phyloP scores from a whole-genome alignment of 345 rosid species.

The Rhizophora apiculata region DNA sequence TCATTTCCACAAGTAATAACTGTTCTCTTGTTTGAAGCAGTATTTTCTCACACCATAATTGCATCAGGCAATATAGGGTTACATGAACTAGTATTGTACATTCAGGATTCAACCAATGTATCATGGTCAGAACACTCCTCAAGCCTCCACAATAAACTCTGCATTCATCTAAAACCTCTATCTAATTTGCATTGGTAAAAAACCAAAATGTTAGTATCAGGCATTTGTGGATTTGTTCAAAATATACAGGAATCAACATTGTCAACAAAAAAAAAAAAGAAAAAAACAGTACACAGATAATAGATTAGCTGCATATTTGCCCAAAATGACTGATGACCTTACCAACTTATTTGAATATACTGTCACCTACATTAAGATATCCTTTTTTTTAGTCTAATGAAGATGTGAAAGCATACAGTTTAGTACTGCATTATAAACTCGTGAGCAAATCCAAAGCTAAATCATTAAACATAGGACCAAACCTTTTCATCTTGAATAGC shows the following conservation, averaged over 20 bases:
- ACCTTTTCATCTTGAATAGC: constrained; percentile 74
- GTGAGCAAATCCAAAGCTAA: not conserved
- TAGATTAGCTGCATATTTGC: not conserved
- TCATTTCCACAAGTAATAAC: too few relatives aligned
- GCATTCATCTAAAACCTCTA: not conserved
- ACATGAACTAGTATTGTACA: not conserved
- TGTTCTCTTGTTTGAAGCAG: not conserved
- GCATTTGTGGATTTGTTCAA: too few relatives aligned
- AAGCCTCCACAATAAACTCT: not conserved
- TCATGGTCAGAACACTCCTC: not conserved
- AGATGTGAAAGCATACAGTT: not conserved
- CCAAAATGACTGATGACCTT: too few relatives aligned
- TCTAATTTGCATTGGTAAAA: not conserved
- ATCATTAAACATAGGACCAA: not conserved
- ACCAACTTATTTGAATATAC: too few relatives aligned
- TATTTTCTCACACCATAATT: not conserved
- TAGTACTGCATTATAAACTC: not conserved
- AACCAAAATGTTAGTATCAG: not conserved
- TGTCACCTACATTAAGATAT: too few relatives aligned
- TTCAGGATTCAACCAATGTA: not conserved
- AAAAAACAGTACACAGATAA: not conserved
- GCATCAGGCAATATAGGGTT: not conserved
- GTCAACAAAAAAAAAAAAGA: not conserved
- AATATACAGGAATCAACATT: too few relatives aligned
- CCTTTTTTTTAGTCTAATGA: not conserved